Evolutionary conservation across 202 grass and related monocot species (phyloP).

Genomic region (Carex arenaria): DNA sequence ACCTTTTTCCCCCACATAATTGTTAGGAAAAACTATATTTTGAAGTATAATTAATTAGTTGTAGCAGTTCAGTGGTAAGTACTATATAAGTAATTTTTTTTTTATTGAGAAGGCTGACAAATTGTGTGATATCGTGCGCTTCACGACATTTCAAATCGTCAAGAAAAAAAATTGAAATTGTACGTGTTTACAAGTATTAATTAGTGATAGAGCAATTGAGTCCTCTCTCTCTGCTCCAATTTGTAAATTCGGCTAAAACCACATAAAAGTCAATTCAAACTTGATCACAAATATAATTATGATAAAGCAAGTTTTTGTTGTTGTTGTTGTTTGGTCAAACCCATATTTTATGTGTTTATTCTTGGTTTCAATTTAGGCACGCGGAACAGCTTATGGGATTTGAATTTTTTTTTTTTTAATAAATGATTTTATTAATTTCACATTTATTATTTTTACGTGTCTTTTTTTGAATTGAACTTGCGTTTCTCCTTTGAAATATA

Average conservation of each 20-base stretch:
- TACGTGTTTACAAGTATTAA: not conserved
- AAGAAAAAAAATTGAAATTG: not conserved
- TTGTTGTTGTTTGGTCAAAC: not conserved
- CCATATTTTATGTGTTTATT: not conserved
- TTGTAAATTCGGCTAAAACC: not conserved
- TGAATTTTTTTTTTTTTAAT: too few species aligned
- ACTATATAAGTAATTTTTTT: too few species aligned
- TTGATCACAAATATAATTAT: not conserved
- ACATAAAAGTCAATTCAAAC: not conserved
- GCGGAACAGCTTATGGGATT: not conserved
- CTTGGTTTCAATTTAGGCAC: not conserved
- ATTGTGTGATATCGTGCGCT: too few species aligned
- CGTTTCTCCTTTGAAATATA: too few species aligned
- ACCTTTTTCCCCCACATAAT: too few species aligned
- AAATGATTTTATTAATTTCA: too few species aligned
- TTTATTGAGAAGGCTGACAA: too few species aligned
- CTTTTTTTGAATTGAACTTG: too few species aligned
- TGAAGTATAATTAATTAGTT: too few species aligned
- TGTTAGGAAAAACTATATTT: too few species aligned
- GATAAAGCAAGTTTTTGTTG: not conserved
- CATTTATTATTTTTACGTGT: too few species aligned
- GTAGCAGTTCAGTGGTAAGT: too few species aligned
- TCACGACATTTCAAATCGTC: not conserved
- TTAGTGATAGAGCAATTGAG: not conserved
- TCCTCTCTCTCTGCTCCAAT: not conserved